Evolutionary conservation across 2,329 filamentous ascomycete genomes (phyloP).

Genomic region (Colletotrichum magnum): DNA sequence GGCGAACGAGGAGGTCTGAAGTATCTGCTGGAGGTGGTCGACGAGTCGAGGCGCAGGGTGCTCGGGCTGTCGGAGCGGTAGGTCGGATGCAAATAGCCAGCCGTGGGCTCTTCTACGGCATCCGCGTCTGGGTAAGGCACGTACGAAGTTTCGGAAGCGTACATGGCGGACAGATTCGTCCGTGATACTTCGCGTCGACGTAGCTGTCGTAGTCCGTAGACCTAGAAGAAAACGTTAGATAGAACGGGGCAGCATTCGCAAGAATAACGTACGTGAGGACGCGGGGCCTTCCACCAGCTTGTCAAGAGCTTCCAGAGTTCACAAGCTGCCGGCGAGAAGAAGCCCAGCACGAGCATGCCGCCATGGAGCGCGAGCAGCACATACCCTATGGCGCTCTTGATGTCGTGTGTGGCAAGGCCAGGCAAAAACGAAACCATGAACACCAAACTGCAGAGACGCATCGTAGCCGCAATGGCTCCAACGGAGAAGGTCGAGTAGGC

Average conservation of each 20-base stretch:
- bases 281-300: conserved; percentile 16
- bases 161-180: conserved; percentile 27
- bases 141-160: conserved; percentile 4
- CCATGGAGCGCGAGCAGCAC: conserved; percentile 76
- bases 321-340: conserved; percentile 73
- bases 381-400: conserved; percentile 80
- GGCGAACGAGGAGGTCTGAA: conserved; percentile 36
- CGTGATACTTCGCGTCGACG: conserved; percentile 42
- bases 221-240: conserved; percentile 9
- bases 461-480: conserved; percentile 32
- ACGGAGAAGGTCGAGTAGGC: conserved; percentile 35
- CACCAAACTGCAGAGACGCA: conserved; percentile 64
- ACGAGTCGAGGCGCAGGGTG: conserved; percentile 13
- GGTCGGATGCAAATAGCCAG: conserved; percentile 19
- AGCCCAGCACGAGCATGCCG: conserved; percentile 76
- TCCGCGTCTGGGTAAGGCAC: conserved; percentile 10
- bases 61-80: conserved; percentile 31
- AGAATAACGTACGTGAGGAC: conserved; percentile 37
- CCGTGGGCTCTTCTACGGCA: conserved; percentile 10
- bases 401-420: conserved; percentile 72
- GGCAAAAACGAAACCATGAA: conserved; percentile 64
- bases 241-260: not conserved
- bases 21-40: conserved; percentile 28
- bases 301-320: conserved; percentile 27
- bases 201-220: conserved; percentile 47